Evolutionary conservation across 2,329 filamentous ascomycete genomes (phyloP), one percentile per base, ranked within the genome.

Genomic region (Colletotrichum sp.): DNA sequence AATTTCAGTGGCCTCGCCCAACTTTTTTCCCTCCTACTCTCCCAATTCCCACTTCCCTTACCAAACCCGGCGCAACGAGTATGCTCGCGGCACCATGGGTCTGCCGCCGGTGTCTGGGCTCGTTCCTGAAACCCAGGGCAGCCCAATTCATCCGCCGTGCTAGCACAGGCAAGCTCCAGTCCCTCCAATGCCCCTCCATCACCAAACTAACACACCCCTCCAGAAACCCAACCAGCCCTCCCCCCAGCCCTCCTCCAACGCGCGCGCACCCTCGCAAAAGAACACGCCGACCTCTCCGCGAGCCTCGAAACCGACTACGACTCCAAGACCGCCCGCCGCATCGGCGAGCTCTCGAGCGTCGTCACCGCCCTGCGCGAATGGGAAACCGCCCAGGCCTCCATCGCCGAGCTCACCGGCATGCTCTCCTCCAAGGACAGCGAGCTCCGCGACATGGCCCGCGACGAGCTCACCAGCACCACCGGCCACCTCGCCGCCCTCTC

Each of bases 391-490:
- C 87, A 88, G 48, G 84, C 86, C 2, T 88, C 90, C 26, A 85
- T 91, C 70, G 79, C 81, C 4, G 92, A 93, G 84, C 89, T 93
- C 16, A 83, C 83, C 7, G 81, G 82, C 34, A 87, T 93, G 78
- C 82, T 91, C 15, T 79, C 85, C 12, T 88, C 88, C 58, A 87
- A 87, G 30, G 91, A 94, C 77, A 83, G 85, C 65, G 97, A 98
- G 84, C 90, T 99, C 68, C 91, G 93, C 13, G 88, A 93, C 10
- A 89, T 99, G 69, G 93, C 97, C 13, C 86, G 89, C n/a, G 95
- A 98, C 78, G 97, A 99, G 82, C 89, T 98, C 10, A 86, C 87
- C n/a, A 84, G 89, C 4, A 95, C 95, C 13, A 87, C 89, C 18
- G 85, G 88, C 8, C 88, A 90, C 73, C 89, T 98, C 28, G 88